Percentiles rank a stretch among this genome's conserved stretches.
Conservation (phyloP, 1,139 yeast genomes). For the Lodderomyces parapsilosis region DNA sequence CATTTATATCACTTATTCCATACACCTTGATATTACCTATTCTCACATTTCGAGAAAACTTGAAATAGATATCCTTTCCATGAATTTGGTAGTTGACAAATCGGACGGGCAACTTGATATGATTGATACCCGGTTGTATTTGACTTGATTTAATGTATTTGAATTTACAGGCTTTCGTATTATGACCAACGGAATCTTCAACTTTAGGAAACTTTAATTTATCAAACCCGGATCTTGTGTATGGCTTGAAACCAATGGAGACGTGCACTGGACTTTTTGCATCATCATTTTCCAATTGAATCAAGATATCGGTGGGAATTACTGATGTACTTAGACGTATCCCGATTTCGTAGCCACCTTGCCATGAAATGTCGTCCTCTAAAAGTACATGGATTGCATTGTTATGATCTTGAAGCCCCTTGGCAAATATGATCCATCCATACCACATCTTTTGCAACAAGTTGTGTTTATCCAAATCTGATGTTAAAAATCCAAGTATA, state of each 20-base stretch:
- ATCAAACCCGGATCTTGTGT: slow-evolving; percentile 9
- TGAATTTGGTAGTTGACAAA: slow-evolving; percentile 35
- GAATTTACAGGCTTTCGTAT: slow-evolving; percentile 27
- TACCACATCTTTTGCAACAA: slow-evolving; percentile 35
- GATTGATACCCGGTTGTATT: slow-evolving; percentile 16
- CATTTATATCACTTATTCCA: slow-evolving; percentile 37
- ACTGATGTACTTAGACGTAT: slow-evolving; percentile 33
- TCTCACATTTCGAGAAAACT: slow-evolving; percentile 18
- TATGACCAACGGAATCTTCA: slow-evolving; percentile 15
- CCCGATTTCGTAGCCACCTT: slow-evolving; percentile 38
- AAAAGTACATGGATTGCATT: slow-evolving; percentile 42
- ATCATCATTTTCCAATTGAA: slow-evolving; percentile 19
- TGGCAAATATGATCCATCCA: slow-evolving; percentile 23
- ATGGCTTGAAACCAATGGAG: slow-evolving; percentile 34
- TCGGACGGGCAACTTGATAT: slow-evolving; percentile 35
- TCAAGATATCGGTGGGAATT: slow-evolving; percentile 36
- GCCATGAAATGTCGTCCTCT: slow-evolving; percentile 38
- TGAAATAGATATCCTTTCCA: slow-evolving; percentile 35
- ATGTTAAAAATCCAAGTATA: slow-evolving; percentile 42
- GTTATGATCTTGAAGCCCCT: slow-evolving; percentile 23
- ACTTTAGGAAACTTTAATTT: slow-evolving; percentile 6
- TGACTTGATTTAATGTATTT: slow-evolving; percentile 29
- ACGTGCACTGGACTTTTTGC: slow-evolving; percentile 10
- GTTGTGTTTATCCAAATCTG: slow-evolving; percentile 16
- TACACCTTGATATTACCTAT: slow-evolving; percentile 32